phyloP scores from a whole-genome alignment of 331 rosid genomes.

The Spiraea crenata region DNA sequence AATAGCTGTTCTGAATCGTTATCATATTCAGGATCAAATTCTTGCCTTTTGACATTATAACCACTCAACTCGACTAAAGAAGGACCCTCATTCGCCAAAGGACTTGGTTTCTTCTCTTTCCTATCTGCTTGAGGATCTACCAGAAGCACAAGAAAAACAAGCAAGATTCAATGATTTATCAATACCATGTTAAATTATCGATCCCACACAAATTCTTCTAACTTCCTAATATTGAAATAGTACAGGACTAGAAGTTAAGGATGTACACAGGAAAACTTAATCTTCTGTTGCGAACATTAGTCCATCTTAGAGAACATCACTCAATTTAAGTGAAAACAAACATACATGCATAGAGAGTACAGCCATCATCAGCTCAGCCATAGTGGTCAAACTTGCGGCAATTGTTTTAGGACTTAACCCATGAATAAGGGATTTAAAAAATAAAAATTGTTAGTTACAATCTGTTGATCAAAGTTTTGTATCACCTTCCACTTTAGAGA shows the following conservation, averaged over 20 bases:
- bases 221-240: neutral
- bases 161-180: neutral
- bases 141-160: constrained; percentile 11
- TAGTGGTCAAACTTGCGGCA: neutral
- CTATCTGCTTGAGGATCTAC: constrained; percentile 73
- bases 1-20: constrained; percentile 89
- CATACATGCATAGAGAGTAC: neutral
- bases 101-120: constrained; percentile 63
- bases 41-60: constrained; percentile 80
- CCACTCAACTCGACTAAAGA: constrained; percentile 86
- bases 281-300: neutral
- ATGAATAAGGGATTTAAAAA: neutral
- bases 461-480: constrained; percentile 14
- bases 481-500: constrained; percentile 78
- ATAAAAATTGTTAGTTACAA: constrained; percentile 1
- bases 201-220: neutral
- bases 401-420: neutral
- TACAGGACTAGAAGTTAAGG: neutral
- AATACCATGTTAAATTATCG: neutral
- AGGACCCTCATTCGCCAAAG: constrained; percentile 67
- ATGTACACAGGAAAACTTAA: neutral
- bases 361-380: neutral
- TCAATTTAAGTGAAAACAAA: neutral
- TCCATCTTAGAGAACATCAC: constrained; percentile 8
- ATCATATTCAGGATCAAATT: constrained; percentile 94